Conservation (phyloP, 305 asterid species). For the Fraxinus angustifolia region DNA sequence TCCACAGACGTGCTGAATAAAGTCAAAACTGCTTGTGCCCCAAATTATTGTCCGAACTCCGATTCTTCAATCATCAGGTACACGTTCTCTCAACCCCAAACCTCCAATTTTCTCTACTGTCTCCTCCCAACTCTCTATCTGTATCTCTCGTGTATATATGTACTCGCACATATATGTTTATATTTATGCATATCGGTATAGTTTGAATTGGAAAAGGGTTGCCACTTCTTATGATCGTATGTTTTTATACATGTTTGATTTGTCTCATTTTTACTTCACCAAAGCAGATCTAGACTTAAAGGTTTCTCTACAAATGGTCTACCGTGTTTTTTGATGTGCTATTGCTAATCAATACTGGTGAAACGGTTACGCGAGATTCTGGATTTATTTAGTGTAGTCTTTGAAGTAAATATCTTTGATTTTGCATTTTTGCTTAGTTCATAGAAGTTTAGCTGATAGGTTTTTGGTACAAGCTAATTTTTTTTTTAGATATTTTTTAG, state of each 20-base stretch:
- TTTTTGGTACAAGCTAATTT: neutral
- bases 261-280: neutral
- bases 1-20: too few relatives aligned
- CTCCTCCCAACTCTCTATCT: neutral
- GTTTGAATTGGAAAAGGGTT: neutral
- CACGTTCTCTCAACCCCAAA: neutral
- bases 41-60: neutral
- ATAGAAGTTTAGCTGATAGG: neutral
- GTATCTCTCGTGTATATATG: neutral
- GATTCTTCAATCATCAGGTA: neutral
- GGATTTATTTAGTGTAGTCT: neutral
- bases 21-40: too few relatives aligned
- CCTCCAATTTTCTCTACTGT: neutral
- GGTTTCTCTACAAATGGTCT: neutral
- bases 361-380: neutral
- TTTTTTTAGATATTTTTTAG: neutral
- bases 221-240: neutral
- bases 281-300: neutral
- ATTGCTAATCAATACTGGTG: neutral
- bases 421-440: neutral
- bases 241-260: neutral
- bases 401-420: neutral
- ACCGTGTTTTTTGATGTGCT: neutral
- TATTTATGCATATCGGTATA: neutral
- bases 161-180: neutral